Percentiles rank a stretch among this genome's conserved stretches.
phyloP scores from a whole-genome alignment of 441 rosid genomes.

The Euphorbia schlechtendalii region DNA sequence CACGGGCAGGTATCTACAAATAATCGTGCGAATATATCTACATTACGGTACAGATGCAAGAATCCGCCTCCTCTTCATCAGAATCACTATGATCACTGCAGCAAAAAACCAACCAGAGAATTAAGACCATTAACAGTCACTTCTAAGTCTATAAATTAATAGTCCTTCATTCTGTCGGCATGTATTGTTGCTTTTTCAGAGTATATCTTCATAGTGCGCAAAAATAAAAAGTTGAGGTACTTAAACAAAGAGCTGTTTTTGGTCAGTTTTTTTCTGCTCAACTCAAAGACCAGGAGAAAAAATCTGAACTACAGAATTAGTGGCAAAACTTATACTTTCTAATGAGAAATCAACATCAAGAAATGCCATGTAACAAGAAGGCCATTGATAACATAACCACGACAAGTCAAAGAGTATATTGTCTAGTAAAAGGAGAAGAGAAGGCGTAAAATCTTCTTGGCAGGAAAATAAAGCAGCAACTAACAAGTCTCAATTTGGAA shows the following conservation, averaged over 20 bases:
- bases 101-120: slow-evolving; percentile 15
- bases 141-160: not conserved
- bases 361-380: not conserved
- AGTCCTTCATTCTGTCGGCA: not conserved
- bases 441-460: not conserved
- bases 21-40: slow-evolving; percentile 29
- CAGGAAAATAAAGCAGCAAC: not conserved
- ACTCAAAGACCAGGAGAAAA: too few species aligned
- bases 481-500: not conserved
- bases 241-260: not conserved
- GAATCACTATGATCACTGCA: slow-evolving; percentile 80
- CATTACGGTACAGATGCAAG: slow-evolving; percentile 82
- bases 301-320: too few species aligned
- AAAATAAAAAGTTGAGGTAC: not conserved
- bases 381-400: not conserved
- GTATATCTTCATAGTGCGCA: not conserved
- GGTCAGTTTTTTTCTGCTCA: too few species aligned
- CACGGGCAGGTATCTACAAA: slow-evolving; percentile 18
- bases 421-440: not conserved
- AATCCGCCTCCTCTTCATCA: slow-evolving; percentile 72
- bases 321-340: not conserved
- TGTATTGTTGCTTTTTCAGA: not conserved
- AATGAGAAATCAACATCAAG: not conserved
- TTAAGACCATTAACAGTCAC: not conserved
- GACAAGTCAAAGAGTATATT: not conserved